Evolutionary conservation across 345 rosid species (phyloP).

Genomic region (Erodium maritimum): DNA sequence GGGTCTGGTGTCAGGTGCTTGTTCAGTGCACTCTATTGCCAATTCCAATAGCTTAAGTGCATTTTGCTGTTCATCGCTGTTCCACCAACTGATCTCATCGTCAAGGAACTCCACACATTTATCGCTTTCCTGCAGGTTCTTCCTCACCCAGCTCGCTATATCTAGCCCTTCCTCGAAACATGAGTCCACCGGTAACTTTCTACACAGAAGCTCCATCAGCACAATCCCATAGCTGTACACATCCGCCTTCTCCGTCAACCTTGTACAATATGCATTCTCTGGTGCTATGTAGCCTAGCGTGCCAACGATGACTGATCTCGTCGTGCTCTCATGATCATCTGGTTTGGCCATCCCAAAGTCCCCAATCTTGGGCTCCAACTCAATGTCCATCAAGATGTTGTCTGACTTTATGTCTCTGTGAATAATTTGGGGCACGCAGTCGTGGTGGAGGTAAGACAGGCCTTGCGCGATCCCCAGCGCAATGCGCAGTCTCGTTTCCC

Average conservation of each 20-base stretch:
- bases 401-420: constrained; percentile 29
- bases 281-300: constrained; percentile 38
- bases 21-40: constrained; percentile 27
- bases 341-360: constrained; percentile 30
- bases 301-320: constrained; percentile 21
- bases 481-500: constrained; percentile 20
- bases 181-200: constrained; percentile 28
- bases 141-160: constrained; percentile 21
- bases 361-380: constrained; percentile 28
- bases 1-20: constrained; percentile 19
- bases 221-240: constrained; percentile 28
- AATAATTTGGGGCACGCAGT: constrained; percentile 30
- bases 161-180: constrained; percentile 22
- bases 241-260: constrained; percentile 26
- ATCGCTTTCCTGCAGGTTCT: constrained; percentile 18
- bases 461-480: constrained; percentile 29
- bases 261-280: constrained; percentile 23
- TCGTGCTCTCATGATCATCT: constrained; percentile 13
- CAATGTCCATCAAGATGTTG: constrained; percentile 26
- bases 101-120: constrained; percentile 20
- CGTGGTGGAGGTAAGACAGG: constrained; percentile 8
- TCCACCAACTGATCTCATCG: constrained; percentile 25
- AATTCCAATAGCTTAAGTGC: constrained; percentile 23
- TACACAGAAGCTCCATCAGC: constrained; percentile 20
- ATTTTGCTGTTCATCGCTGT: constrained; percentile 18